Evolutionary conservation across 441 rosid genomes (phyloP), one percentile per base, ranked within the genome.

Genomic region (Sinapis alba): DNA sequence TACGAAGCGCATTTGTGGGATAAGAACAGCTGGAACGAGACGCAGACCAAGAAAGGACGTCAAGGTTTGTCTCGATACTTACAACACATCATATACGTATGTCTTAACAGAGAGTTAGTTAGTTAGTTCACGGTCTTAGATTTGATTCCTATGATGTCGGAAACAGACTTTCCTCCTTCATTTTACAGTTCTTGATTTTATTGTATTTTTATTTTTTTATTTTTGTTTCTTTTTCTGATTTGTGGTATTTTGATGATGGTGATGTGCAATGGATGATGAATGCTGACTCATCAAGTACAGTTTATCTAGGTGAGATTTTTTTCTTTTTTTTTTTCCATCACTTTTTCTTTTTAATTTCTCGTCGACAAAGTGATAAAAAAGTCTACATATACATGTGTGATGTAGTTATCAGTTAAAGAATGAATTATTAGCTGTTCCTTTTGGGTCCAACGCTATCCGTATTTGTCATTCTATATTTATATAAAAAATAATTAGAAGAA

Each of bases 1-100:
- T 93, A 85, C 76, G 97, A 93, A 72, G 97, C 98, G 67, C 97
- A 93, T 79, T 83, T 93, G 83, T 93, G 97, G 98, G 98, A 93
- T 80, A 91, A 91, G 81, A 85, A 93, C 65, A 84, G 96, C 80
- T 93, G 97, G 98, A 93, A 93, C 69, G 92, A 86, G 63, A 84
- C 98, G 1, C 98, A 88, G 65, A 91, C 87, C 84, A 93, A 90
- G 84, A 93, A 91, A 85, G 98, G 98, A 53, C 84, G 93, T 78
- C 98, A 93, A 93, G 98, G 98, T 93, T 45, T 2, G 69, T 7
- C 41, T 63, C 54, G 43, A 34, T 64, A 16, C 65, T 41, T 21
- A 24, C 47, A 45, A 70, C 7, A 24, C 6, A 24, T 5, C 60
- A 60, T 34, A 10, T 65, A 12, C 7, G 21, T 66, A 3, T 32